Evolutionary conservation across 345 rosid species (phyloP).

Genomic region (Citrus sinensis): DVS_A1.0 CM039169.1:863501-864000

Average conservation of each 20-base stretch:
- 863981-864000: conserved; percentile 33
- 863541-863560: no score
- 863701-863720: conserved; percentile 13
- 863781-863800: background rate
- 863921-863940: conserved; percentile 39
- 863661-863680: background rate
- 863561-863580: no score
- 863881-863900: background rate
- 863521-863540: conserved; percentile 12
- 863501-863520: background rate
- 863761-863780: conserved; percentile 1
- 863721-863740: background rate
- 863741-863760: background rate
- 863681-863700: conserved; percentile 36
- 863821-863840: background rate
- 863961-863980: conserved; percentile 28
- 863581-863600: background rate
- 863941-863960: conserved; percentile 23
- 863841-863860: background rate
- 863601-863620: background rate
- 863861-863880: background rate
- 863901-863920: conserved; percentile 49
- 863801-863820: conserved; percentile 4
- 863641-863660: background rate
- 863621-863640: background rate